Conservation (phyloP, 192 early-diverging fungal species). For the Backusella mclennaniae region DNA sequence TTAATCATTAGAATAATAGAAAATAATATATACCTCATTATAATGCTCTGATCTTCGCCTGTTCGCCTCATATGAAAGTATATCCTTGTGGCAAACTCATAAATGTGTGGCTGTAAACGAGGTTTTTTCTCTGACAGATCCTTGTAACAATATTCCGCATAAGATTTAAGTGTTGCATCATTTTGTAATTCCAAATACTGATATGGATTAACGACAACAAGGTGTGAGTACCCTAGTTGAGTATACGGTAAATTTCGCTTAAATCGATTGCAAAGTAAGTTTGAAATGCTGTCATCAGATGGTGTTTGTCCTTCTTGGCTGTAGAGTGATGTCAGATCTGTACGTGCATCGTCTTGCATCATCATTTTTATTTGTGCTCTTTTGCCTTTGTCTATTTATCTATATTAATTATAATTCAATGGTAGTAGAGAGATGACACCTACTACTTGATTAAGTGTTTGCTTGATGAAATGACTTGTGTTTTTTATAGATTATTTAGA, state of each 20-base stretch:
- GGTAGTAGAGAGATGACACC: not conserved
- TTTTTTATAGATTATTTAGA: not conserved
- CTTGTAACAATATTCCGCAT: constrained; percentile 55
- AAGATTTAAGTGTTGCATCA: constrained; percentile 48
- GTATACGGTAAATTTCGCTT: constrained; percentile 54
- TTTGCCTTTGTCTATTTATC: not conserved
- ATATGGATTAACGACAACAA: constrained; percentile 55
- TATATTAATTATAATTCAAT: not conserved
- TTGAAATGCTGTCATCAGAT: constrained; percentile 47
- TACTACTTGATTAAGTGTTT: not conserved
- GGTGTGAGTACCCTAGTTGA: constrained; percentile 44
- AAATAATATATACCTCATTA: constrained; percentile 53
- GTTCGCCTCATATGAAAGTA: constrained; percentile 72
- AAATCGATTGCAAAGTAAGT: constrained; percentile 40
- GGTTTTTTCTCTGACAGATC: constrained; percentile 28
- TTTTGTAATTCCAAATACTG: constrained; percentile 44
- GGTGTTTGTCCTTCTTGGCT: constrained; percentile 6
- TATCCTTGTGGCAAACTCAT: constrained; percentile 62
- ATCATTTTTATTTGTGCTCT: not conserved
- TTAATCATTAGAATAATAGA: not conserved
- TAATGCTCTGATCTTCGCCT: constrained; percentile 69
- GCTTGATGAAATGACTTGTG: not conserved
- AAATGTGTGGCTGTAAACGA: constrained; percentile 59
- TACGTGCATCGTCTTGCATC: constrained; percentile 28
- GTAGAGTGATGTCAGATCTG: constrained; percentile 18